Evolutionary conservation across 2,329 filamentous ascomycete genomes (phyloP).

Genomic region (Fusarium sp.): DNA sequence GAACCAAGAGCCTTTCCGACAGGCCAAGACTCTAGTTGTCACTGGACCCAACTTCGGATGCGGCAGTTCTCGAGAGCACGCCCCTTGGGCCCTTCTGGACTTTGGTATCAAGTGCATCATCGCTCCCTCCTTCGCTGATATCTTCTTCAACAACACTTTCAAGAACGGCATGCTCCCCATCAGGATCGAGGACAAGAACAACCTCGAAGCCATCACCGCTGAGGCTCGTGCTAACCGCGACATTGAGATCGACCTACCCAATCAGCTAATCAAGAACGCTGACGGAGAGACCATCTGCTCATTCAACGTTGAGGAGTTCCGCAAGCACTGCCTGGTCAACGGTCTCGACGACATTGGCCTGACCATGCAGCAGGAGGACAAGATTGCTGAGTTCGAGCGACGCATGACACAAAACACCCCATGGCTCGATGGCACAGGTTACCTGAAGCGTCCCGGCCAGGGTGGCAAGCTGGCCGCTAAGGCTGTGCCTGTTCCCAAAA

Average conservation of each 20-base stretch:
- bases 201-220: slow-evolving; percentile 75
- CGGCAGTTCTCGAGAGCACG: slow-evolving; percentile 91
- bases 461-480: slow-evolving; percentile 66
- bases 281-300: slow-evolving; percentile 76
- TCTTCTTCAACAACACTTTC: slow-evolving; percentile 99
- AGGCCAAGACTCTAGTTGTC: slow-evolving; percentile 88
- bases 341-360: slow-evolving; percentile 95
- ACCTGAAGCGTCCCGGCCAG: slow-evolving; percentile 70
- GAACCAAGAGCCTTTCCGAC: slow-evolving; percentile 87
- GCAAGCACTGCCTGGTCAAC: slow-evolving; percentile 93
- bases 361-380: slow-evolving; percentile 90
- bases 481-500: slow-evolving; percentile 80
- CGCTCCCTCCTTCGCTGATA: slow-evolving; percentile 77
- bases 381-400: slow-evolving; percentile 85
- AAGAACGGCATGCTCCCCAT: slow-evolving; percentile 99
- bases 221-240: slow-evolving; percentile 84
- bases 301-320: slow-evolving; percentile 92
- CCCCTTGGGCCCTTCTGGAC: slow-evolving; percentile 95
- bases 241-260: slow-evolving; percentile 87
- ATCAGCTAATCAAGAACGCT: slow-evolving; percentile 82
- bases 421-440: slow-evolving; percentile 89
- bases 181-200: slow-evolving; percentile 71
- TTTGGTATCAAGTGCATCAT: slow-evolving; percentile 96
- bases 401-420: slow-evolving; percentile 81
- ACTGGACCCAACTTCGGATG: slow-evolving; percentile 96